Evolutionary conservation across 2,329 filamentous ascomycete species (phyloP).

Genomic region (Alternaria arborescens): DNA sequence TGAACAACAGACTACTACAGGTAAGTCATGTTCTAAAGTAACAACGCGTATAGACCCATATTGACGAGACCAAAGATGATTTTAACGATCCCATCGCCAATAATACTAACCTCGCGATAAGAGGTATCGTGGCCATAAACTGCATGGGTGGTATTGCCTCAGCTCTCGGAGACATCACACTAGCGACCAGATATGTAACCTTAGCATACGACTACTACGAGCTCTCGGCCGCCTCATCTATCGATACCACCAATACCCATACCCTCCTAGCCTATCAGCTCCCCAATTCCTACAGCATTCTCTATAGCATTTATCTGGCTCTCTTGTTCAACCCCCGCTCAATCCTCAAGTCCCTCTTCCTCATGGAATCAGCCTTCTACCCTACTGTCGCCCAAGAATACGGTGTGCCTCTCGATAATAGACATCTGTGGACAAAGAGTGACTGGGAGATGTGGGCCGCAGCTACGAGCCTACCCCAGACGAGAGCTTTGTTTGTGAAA

Average conservation of each 20-base stretch:
- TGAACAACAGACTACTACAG: not conserved
- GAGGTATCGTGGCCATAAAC: not conserved
- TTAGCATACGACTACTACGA: not conserved
- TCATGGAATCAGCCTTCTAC: not conserved
- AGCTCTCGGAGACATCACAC: not conserved
- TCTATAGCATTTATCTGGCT: not conserved
- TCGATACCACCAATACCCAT: not conserved
- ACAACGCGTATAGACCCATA: not conserved
- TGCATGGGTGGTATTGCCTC: not conserved
- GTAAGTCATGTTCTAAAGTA: not conserved
- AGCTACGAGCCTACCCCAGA: not conserved
- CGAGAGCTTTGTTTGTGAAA: not conserved
- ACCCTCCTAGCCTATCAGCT: not conserved
- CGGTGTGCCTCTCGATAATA: not conserved
- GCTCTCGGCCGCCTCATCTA: not conserved
- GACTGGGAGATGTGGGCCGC: conserved; percentile 1
- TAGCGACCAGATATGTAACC: not conserved
- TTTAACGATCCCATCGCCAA: not conserved
- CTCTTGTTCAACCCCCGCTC: not conserved
- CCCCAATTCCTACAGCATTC: not conserved
- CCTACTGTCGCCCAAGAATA: not conserved
- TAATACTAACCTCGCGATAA: conserved; percentile 1
- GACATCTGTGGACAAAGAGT: not conserved
- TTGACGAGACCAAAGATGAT: not conserved
- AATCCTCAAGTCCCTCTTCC: not conserved